phyloP scores from a whole-genome alignment of 805 yeast species.

The Saccharomycopsis fodiens region DNA sequence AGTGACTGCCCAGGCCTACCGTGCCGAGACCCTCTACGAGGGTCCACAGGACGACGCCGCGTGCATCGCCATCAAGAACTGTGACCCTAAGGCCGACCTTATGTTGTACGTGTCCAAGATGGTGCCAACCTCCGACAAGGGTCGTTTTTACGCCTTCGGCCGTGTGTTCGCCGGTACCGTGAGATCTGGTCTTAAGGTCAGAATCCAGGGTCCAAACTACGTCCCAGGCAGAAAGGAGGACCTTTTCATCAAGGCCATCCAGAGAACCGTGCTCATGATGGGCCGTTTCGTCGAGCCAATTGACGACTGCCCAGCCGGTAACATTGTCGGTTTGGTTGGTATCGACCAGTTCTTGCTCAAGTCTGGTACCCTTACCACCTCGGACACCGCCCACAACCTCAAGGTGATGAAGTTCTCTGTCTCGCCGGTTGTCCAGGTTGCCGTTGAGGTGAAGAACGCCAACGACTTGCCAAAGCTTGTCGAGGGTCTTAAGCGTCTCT shows the following conservation, averaged over 20 bases:
- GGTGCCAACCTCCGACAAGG: constrained; percentile 99
- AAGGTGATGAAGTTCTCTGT: constrained; percentile 99
- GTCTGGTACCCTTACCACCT: constrained; percentile 98
- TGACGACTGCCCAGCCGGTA: constrained; percentile 99
- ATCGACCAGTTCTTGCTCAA: constrained; percentile 98
- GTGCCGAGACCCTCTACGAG: constrained; percentile 98
- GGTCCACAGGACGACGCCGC: constrained; percentile 94
- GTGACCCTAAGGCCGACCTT: constrained; percentile 97
- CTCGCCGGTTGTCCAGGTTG: constrained; percentile 99
- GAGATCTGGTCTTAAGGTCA: constrained; percentile 96
- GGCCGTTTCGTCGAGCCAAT: constrained; percentile 97
- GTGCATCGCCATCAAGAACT: constrained; percentile 89
- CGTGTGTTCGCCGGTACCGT: constrained; percentile 99
- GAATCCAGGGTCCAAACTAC: constrained; percentile 99
- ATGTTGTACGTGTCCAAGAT: constrained; percentile 99
- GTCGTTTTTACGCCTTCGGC: constrained; percentile 99
- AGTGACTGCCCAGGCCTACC: constrained; percentile 97
- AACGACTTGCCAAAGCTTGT: constrained; percentile 98
- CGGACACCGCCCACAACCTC: constrained; percentile 96
- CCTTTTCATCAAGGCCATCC: constrained; percentile 92
- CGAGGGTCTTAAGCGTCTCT: constrained; percentile 99
- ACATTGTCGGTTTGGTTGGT: constrained; percentile 99
- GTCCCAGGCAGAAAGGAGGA: constrained; percentile 98
- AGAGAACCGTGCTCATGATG: constrained; percentile 99
- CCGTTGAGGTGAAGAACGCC: constrained; percentile 99